Percentiles rank a stretch among this genome's conserved stretches.
These are phyloP conservation scores for Trypanosoma grayi DNA, from an alignment of 208 protist genomes.

Conservation along the genomic window DNA sequence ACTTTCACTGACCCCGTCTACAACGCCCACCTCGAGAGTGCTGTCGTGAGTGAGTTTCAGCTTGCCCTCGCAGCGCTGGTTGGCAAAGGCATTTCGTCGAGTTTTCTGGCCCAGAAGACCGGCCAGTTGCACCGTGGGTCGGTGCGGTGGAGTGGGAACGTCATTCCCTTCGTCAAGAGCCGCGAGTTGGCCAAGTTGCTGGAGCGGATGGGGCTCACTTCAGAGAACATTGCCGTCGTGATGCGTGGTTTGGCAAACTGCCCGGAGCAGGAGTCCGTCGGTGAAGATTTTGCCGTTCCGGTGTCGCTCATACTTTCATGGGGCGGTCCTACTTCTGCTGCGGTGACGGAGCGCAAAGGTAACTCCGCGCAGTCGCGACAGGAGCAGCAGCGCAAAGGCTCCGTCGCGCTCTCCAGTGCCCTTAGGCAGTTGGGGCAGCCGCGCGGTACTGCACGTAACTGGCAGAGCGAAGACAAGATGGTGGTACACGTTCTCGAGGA, in stretches of 20 bases:
- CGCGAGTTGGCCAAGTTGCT: slow-evolving; percentile 60
- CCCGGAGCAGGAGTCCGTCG: slow-evolving; percentile 60
- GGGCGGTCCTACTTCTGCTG: slow-evolving; percentile 37
- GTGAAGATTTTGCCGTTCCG: slow-evolving; percentile 71
- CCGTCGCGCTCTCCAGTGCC: slow-evolving; percentile 20
- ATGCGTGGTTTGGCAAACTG: slow-evolving; percentile 68
- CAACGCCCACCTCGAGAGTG: slow-evolving; percentile 44
- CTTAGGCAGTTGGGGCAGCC: slow-evolving; percentile 24
- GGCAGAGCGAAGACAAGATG: slow-evolving; percentile 47
- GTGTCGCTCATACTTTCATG: slow-evolving; percentile 70
- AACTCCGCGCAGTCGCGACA: slow-evolving; percentile 14
- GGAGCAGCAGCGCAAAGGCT: slow-evolving; percentile 21
- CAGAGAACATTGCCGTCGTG: slow-evolving; percentile 58
- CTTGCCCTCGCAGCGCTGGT: slow-evolving; percentile 59
- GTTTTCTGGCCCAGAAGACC: slow-evolving; percentile 46
- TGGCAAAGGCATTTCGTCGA: slow-evolving; percentile 61
- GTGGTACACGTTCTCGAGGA: slow-evolving; percentile 73
- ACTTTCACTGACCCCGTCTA: slow-evolving; percentile 32
- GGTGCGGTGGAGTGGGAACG: slow-evolving; percentile 54
- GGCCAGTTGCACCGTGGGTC: slow-evolving; percentile 40
- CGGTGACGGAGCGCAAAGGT: slow-evolving; percentile 1
- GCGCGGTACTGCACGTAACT: slow-evolving; percentile 8
- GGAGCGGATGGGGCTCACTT: slow-evolving; percentile 48
- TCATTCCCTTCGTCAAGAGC: slow-evolving; percentile 61
- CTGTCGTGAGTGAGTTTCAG: slow-evolving; percentile 54